Conservation (phyloP, 148 eudicot species). For the Silene uniflora region DNA sequence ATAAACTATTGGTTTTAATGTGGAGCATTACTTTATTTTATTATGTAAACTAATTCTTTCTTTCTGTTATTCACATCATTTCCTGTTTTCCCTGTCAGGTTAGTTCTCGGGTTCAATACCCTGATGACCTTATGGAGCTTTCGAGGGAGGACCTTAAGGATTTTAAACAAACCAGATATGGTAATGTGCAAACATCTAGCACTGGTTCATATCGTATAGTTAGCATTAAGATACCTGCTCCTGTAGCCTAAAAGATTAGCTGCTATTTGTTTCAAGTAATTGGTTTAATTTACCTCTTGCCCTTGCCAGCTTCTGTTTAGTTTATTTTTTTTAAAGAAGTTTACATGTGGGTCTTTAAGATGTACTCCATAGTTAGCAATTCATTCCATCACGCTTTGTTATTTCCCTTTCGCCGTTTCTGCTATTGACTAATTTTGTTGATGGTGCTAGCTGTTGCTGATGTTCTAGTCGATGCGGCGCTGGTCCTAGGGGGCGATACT, state of each 20-base stretch:
- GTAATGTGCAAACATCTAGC: conserved; percentile 33
- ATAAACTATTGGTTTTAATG: neutral
- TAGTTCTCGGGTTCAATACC: conserved; percentile 90
- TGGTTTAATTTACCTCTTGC: neutral
- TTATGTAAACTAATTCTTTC: neutral
- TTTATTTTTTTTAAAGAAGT: conserved; percentile 58
- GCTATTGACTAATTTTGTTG: conserved; percentile 1
- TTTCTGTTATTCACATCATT: conserved; percentile 11
- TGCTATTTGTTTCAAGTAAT: neutral
- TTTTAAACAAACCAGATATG: conserved; percentile 95
- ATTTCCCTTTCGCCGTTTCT: neutral
- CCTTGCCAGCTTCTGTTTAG: conserved; percentile 1
- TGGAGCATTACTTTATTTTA: neutral
- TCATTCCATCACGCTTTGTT: neutral
- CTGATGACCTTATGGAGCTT: conserved; percentile 78
- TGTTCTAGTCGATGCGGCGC: conserved; percentile 93
- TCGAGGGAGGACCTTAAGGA: conserved; percentile 90
- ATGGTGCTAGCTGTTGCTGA: conserved; percentile 85
- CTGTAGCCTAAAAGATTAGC: neutral
- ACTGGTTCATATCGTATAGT: neutral
- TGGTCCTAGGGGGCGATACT: conserved; percentile 87
- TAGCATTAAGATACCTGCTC: neutral
- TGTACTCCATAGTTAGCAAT: neutral
- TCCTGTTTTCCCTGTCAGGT: conserved; percentile 47
- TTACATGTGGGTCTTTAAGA: conserved; percentile 51